phyloP scores from a whole-genome alignment of 106 monocot genomes.

The Apostasia shenzhenica region DNA sequence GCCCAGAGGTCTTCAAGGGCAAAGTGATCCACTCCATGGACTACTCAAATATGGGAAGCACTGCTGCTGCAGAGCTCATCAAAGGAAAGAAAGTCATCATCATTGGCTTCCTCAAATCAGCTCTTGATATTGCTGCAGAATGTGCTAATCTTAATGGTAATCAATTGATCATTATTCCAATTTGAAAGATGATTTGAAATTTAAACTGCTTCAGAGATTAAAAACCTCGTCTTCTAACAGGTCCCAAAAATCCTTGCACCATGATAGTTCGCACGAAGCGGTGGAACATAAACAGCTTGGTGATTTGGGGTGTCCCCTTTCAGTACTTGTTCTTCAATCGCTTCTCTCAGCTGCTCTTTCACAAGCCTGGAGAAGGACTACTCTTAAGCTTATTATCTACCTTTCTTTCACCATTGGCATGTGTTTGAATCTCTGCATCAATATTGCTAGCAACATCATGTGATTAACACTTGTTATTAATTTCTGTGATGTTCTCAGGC shows the following conservation, averaged over 20 bases:
- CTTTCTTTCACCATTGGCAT: constrained; percentile 55
- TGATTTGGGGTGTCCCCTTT: constrained; percentile 31
- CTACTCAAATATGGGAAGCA: constrained; percentile 38
- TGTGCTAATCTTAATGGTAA: constrained; percentile 46
- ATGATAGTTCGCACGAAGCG: constrained; percentile 32
- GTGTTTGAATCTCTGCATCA: too few relatives aligned
- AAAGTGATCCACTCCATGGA: constrained; percentile 53
- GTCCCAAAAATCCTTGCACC: constrained; percentile 35
- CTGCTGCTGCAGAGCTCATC: constrained; percentile 11
- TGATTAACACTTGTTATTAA: neutral
- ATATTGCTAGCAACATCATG: too few relatives aligned
- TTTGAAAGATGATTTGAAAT: too few relatives aligned
- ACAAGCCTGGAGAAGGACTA: constrained; percentile 63
- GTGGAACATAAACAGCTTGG: constrained; percentile 31
- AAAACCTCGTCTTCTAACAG: constrained; percentile 5
- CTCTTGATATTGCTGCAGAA: constrained; percentile 41
- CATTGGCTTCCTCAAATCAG: constrained; percentile 43
- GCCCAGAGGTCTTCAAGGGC: constrained; percentile 46
- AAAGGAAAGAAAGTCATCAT: constrained; percentile 46
- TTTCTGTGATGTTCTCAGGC: constrained; percentile 15
- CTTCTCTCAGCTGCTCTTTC: constrained; percentile 49
- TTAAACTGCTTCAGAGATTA: too few relatives aligned
- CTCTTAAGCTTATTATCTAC: constrained; percentile 34
- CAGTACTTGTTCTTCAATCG: constrained; percentile 36
- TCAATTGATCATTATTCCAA: neutral